Evolutionary conservation across 768 basidiomycete species (phyloP).

Genomic region (Pleurotus djamor): DNA sequence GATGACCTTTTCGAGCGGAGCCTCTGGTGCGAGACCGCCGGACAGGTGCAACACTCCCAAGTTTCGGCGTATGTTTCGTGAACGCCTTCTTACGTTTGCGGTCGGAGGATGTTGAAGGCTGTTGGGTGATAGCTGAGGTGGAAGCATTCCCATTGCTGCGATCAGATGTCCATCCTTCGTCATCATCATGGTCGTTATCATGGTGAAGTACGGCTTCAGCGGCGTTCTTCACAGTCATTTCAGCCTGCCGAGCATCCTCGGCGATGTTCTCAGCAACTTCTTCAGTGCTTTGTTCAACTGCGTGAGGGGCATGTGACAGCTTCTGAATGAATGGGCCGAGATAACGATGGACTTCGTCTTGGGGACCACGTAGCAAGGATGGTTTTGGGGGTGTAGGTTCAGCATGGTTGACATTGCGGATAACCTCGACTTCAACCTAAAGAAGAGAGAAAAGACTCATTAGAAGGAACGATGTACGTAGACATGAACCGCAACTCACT

Average conservation of each 20-base stretch:
- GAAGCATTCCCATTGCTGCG: constrained; percentile 25
- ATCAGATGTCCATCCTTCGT: constrained; percentile 69
- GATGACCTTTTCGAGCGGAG: constrained; percentile 1
- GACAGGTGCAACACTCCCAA: constrained; percentile 7
- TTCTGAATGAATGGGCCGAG: constrained; percentile 27
- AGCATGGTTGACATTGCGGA: constrained; percentile 31
- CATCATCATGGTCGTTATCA: constrained; percentile 47
- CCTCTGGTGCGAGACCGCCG: constrained; percentile 7
- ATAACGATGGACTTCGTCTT: constrained; percentile 19
- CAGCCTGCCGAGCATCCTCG: constrained; percentile 20
- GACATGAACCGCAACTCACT: constrained; percentile 34
- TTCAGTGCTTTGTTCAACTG: constrained; percentile 16
- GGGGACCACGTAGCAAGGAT: constrained; percentile 15
- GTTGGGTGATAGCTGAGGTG: not conserved
- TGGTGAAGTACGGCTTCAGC: constrained; percentile 7
- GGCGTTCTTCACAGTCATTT: constrained; percentile 12
- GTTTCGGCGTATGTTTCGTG: constrained; percentile 11
- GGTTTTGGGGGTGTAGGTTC: constrained; percentile 10
- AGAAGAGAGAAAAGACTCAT: not conserved
- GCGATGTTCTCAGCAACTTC: constrained; percentile 18
- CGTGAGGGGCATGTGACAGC: constrained; percentile 18
- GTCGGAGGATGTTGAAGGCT: constrained; percentile 10
- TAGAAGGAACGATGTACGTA: not conserved
- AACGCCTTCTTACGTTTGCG: constrained; percentile 21
- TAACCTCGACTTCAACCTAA: constrained; percentile 65